A percentile compares a stretch with the other conserved stretches of the same genome.
phyloP scores from a whole-genome alignment of 352 stramenopile species.

The Globisporangium orthogonon region DNA sequence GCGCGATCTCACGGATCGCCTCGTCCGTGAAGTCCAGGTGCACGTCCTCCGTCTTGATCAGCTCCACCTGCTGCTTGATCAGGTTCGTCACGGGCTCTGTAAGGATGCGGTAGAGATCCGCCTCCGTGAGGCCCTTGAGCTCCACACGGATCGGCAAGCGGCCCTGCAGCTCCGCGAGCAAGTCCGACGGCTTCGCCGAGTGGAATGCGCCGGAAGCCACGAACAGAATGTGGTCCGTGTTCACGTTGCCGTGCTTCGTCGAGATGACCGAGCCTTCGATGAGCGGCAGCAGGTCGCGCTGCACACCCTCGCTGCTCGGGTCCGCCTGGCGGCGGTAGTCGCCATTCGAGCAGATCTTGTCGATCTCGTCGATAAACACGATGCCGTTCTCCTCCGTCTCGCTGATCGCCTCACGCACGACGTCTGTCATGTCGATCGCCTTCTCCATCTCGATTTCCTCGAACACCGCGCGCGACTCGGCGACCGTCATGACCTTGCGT shows the following conservation, averaged over 20 bases:
- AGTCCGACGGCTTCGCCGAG: conserved; percentile 95
- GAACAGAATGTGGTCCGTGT: conserved; percentile 99
- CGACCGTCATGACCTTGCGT: conserved; percentile 91
- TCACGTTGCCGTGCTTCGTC: conserved; percentile 99
- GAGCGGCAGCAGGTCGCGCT: conserved; percentile 97
- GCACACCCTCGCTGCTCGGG: conserved; percentile 97
- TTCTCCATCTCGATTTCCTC: conserved; percentile 96
- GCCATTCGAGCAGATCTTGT: conserved; percentile 98
- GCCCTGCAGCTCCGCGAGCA: conserved; percentile 97
- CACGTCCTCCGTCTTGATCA: conserved; percentile 97
- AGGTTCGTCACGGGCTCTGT: conserved; percentile 99
- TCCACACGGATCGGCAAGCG: conserved; percentile 98
- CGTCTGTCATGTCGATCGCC: conserved; percentile 87
- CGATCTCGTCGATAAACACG: conserved; percentile 99
- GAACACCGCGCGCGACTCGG: conserved; percentile 91
- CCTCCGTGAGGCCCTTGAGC: conserved; percentile 97
- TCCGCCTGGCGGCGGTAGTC: conserved; percentile 92
- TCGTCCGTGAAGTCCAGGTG: conserved; percentile 95
- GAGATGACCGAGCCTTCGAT: conserved; percentile 97
- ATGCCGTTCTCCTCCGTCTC: conserved; percentile 98
- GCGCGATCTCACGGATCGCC: conserved; percentile 96
- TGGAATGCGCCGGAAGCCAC: conserved; percentile 98
- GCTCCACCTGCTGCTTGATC: conserved; percentile 96
- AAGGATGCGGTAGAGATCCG: conserved; percentile 98
- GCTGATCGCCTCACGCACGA: conserved; percentile 78